phyloP scores from a whole-genome alignment of 768 basidiomycete genomes.

The Termitomyces titanicus region DNA sequence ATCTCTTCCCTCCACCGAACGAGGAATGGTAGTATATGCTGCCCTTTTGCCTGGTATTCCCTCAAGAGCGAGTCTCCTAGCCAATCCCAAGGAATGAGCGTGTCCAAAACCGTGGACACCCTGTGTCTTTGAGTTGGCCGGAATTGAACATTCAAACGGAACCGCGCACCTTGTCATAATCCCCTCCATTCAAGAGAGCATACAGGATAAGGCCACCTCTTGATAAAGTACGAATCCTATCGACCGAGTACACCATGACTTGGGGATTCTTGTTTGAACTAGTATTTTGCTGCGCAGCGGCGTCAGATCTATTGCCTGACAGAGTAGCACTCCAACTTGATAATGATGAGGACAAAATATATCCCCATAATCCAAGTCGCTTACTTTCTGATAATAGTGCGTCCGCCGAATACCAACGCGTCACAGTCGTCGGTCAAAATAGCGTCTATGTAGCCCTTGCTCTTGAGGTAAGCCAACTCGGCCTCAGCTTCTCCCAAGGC shows the following conservation, averaged over 20 bases:
- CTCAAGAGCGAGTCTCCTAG: constrained; percentile 50
- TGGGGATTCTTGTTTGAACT: background rate
- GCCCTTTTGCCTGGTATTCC: constrained; percentile 27
- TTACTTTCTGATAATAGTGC: constrained; percentile 4
- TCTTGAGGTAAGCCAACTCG: constrained; percentile 44
- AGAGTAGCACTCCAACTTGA: constrained; percentile 49
- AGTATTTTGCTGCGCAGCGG: constrained; percentile 15
- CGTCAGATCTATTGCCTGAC: constrained; percentile 16
- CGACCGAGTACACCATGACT: constrained; percentile 3
- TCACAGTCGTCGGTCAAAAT: constrained; percentile 50
- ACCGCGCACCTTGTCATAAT: constrained; percentile 42
- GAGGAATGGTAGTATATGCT: constrained; percentile 41
- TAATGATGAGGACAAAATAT: background rate
- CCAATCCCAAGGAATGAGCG: constrained; percentile 56
- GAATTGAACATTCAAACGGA: constrained; percentile 8
- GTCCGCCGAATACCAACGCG: constrained; percentile 43
- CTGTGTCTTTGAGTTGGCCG: background rate
- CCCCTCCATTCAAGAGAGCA: constrained; percentile 66
- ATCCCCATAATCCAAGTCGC: background rate
- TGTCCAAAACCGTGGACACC: constrained; percentile 46
- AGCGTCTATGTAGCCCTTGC: constrained; percentile 39
- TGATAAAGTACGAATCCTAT: constrained; percentile 40
- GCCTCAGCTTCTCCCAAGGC: constrained; percentile 60
- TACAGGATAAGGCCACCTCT: constrained; percentile 60
- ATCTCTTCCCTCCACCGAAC: constrained; percentile 45